A percentile compares a stretch with the other conserved stretches of the same genome.
Evolutionary conservation across 768 basidiomycete species (phyloP).

Genomic region (Kwoniella bestiolae): DNA sequence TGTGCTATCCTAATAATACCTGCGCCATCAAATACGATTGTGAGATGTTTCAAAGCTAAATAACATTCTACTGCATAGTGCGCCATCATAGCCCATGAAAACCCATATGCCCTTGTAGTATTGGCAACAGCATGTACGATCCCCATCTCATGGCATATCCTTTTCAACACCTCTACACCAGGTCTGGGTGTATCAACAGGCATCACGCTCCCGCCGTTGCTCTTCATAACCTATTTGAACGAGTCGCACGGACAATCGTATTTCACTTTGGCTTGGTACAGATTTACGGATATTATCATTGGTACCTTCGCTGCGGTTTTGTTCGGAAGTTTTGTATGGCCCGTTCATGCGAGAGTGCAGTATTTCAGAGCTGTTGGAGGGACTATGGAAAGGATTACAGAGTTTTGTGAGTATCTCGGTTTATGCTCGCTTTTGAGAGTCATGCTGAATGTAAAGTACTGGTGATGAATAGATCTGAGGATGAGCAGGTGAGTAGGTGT

Average conservation of each 20-base stretch:
- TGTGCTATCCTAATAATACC: too few relatives aligned
- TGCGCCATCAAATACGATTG: too few relatives aligned
- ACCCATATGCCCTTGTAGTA: constrained; percentile 52
- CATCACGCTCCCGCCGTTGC: constrained; percentile 56
- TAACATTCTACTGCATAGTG: constrained; percentile 35
- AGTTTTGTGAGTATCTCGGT: constrained; percentile 44
- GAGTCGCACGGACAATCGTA: constrained; percentile 31
- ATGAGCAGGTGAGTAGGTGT: constrained; percentile 45
- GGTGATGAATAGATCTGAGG: constrained; percentile 33
- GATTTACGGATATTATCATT: constrained; percentile 51
- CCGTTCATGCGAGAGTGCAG: constrained; percentile 52
- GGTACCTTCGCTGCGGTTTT: constrained; percentile 57
- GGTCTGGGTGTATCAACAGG: constrained; percentile 45
- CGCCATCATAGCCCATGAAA: constrained; percentile 48
- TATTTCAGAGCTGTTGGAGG: constrained; percentile 47
- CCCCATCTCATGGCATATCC: constrained; percentile 53
- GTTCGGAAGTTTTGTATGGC: constrained; percentile 54
- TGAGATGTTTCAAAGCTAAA: too few relatives aligned
- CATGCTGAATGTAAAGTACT: background rate
- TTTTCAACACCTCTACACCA: constrained; percentile 44
- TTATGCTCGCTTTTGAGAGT: background rate
- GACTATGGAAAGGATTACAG: constrained; percentile 45
- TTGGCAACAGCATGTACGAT: constrained; percentile 50
- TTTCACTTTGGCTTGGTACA: constrained; percentile 49
- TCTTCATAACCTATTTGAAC: constrained; percentile 54